Evolutionary conservation across 805 yeast genomes (phyloP).

Genomic region (Metschnikowia shivogae): DNA sequence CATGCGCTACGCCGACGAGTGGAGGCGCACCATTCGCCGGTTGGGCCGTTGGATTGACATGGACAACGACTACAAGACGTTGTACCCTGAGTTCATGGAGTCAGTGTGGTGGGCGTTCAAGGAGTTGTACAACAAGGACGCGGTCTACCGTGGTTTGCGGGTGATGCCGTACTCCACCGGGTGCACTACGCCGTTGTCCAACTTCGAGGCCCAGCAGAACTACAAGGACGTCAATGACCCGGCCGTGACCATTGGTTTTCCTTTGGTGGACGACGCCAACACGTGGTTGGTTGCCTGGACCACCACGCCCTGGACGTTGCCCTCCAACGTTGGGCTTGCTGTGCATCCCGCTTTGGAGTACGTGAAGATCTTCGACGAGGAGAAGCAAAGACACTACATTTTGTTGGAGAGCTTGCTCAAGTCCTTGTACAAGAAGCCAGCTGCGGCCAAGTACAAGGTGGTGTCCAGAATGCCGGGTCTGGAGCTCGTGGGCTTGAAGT

Average conservation of each 20-base stretch:
- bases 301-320: conserved; percentile 99
- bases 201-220: conserved; percentile 97
- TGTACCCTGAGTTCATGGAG: conserved; percentile 96
- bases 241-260: conserved; percentile 89
- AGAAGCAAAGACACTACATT: conserved; percentile 73
- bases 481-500: conserved; percentile 73
- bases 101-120: conserved; percentile 99
- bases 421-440: conserved; percentile 90
- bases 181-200: conserved; percentile 91
- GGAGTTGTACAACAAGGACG: conserved; percentile 76
- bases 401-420: conserved; percentile 78
- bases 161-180: conserved; percentile 99
- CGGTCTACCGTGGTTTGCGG: conserved; percentile 91
- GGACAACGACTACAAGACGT: conserved; percentile 95
- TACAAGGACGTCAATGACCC: conserved; percentile 98
- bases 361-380: conserved; percentile 88
- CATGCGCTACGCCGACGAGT: conserved; percentile 92
- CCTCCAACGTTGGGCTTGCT: conserved; percentile 87
- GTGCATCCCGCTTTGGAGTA: conserved; percentile 90
- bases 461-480: conserved; percentile 78
- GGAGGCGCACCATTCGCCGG: conserved; percentile 92
- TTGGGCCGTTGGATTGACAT: conserved; percentile 99
- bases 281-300: conserved; percentile 96
- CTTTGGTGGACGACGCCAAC: conserved; percentile 71
- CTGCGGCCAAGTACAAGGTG: conserved; percentile 77